Base-by-base conservation (phyloP, 2,329 filamentous ascomycete species). In the Lasiodiplodia citricola region DNA sequence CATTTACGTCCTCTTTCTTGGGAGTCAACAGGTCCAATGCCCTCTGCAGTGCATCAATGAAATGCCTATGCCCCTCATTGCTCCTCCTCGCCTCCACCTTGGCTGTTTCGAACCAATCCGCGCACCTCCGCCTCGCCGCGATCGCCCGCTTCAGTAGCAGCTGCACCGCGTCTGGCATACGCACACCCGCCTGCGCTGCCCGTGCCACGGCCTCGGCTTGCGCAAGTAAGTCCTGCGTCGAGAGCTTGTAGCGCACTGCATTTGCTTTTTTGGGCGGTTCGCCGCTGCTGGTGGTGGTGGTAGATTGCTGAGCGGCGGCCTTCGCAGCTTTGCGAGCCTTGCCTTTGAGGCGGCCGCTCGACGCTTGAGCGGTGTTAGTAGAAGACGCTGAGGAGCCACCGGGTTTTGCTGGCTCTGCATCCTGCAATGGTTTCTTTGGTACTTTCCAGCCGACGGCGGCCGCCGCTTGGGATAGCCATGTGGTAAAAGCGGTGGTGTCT, bases 51-150 rank as follows among this genome's bases (percentile, higher is more conserved):
- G 28, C 25, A 31, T 35, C 28, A 35, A 35, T 56, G 52, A 56
- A 56, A 35, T 56, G 52, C 52, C 25, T n/a, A 56, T 56, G 52
- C 25, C 52, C 52, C 28, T 56, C 16, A 10, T 56, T 56, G 16
- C 25, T 35, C 28, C 25, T 37, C 28, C 52, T 56, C 8, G 25
- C 28, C 14, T 56, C 52, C 28, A 56, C 52, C 25, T 56, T 31
- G 16, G 25, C 52, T 14, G 25, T 35, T 28, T 56, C 52, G 25
- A 56, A 56, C 52, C 52, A 56, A 31, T 56, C 52, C 10, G 52
- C 28, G 52, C 52, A 56, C 25, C 52, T 31, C n/a, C 25, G 52
- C 25, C 52, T 31, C 25, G 52, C 52, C 4, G 25, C 31, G 52
- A 56, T 56, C 13, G 52, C 25, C 13, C 52, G 52, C 25, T 56